These are phyloP conservation scores for Hebeloma cylindrosporum DNA, from an alignment of 768 basidiomycete genomes.

Conservation along the genomic window DNA sequence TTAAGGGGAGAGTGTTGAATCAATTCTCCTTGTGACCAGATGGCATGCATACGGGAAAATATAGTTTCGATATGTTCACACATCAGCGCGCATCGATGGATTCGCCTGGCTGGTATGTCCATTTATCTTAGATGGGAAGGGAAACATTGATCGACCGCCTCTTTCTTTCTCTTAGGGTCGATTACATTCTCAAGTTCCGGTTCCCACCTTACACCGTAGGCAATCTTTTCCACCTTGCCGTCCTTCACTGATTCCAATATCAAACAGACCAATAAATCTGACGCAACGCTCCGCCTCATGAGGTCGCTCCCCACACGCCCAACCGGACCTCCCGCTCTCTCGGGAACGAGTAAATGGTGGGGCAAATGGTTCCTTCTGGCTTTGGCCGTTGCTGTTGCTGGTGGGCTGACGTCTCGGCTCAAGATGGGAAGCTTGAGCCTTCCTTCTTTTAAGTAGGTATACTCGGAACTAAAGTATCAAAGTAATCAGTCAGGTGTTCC, in stretches of 20 bases:
- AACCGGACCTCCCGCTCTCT: constrained; percentile 35
- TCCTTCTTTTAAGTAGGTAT: no score
- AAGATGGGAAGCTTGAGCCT: constrained; percentile 25
- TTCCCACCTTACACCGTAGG: constrained; percentile 62
- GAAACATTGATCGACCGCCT: background rate
- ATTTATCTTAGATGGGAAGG: background rate
- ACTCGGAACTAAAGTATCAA: no score
- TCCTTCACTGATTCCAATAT: background rate
- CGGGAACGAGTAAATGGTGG: constrained; percentile 31
- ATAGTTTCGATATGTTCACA: constrained; percentile 75
- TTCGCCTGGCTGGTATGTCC: constrained; percentile 54
- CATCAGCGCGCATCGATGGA: constrained; percentile 64
- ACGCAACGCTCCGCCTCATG: constrained; percentile 23
- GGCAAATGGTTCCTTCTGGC: constrained; percentile 51
- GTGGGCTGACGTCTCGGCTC: constrained; percentile 41
- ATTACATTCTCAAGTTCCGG: constrained; percentile 48
- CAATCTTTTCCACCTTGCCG: background rate
- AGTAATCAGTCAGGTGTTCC: no score
- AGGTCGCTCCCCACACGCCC: constrained; percentile 46
- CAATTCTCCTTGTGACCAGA: no score
- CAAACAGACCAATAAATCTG: constrained; percentile 30
- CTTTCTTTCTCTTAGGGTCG: constrained; percentile 40
- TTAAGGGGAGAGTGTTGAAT: background rate
- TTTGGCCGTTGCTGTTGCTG: constrained; percentile 41
- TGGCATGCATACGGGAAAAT: constrained; percentile 73